phyloP scores from a whole-genome alignment of 2,329 filamentous ascomycete species.

The Trichoderma sp. region DNA sequence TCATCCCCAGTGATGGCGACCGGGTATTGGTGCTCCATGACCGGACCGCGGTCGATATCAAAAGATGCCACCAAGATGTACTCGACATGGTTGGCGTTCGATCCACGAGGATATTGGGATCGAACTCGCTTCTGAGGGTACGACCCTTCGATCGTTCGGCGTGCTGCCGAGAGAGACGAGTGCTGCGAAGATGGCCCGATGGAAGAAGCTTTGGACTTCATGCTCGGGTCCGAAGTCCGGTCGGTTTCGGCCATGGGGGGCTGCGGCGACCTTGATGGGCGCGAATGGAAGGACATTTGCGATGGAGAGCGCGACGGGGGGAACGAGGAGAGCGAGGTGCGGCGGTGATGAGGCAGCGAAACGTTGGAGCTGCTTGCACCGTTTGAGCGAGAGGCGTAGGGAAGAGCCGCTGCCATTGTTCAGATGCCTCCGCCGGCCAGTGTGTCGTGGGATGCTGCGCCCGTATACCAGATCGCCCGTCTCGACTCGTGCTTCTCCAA shows the following conservation, averaged over 20 bases:
- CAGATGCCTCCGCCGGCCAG: constrained; percentile 2
- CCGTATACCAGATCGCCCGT: background rate
- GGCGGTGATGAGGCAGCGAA: constrained; percentile 37
- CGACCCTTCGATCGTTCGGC: constrained; percentile 53
- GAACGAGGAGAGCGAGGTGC: constrained; percentile 66
- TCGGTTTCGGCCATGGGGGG: constrained; percentile 54
- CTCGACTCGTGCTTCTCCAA: background rate
- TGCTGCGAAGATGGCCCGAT: constrained; percentile 63
- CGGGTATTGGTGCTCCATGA: constrained; percentile 99
- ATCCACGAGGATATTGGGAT: constrained; percentile 74
- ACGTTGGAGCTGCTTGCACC: constrained; percentile 42
- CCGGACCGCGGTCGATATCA: constrained; percentile 90
- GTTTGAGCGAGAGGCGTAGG: constrained; percentile 45
- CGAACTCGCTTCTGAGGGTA: constrained; percentile 60
- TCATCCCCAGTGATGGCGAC: constrained; percentile 94
- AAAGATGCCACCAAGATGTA: constrained; percentile 98
- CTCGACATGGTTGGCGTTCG: constrained; percentile 90
- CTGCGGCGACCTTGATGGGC: constrained; percentile 58
- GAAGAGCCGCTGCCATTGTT: constrained; percentile 46
- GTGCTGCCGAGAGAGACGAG: constrained; percentile 58
- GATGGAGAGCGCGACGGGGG: constrained; percentile 61
- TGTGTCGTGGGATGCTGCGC: background rate
- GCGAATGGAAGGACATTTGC: constrained; percentile 56
- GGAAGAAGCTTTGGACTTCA: constrained; percentile 61
- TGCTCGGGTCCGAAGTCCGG: constrained; percentile 60